These are phyloP conservation scores for Coffea eugenioides DNA, from an alignment of 257 asterid genomes.

Conservation along the genomic window DNA sequence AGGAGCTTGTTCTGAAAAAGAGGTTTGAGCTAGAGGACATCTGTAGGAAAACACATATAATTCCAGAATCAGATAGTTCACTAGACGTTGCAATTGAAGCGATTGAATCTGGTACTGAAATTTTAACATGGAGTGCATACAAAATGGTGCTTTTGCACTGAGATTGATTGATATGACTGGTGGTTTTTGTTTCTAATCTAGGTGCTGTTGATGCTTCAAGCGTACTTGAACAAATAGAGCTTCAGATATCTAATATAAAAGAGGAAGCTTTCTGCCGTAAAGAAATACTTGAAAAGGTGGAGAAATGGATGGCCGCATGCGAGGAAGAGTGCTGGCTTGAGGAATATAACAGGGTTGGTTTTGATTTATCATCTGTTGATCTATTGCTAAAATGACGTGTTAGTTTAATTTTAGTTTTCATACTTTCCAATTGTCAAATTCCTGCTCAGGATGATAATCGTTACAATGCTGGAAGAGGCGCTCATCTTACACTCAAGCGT, in stretches of 20 bases:
- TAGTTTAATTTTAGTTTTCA: constrained; percentile 16
- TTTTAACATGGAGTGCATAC: constrained; percentile 10
- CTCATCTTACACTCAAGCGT: constrained; percentile 91
- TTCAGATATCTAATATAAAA: constrained; percentile 77
- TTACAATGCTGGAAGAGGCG: constrained; percentile 94
- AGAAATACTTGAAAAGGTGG: constrained; percentile 93
- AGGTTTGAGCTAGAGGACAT: constrained; percentile 82
- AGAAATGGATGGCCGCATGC: constrained; percentile 95
- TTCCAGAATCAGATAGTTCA: constrained; percentile 62
- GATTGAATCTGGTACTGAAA: constrained; percentile 75
- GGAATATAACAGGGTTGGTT: constrained; percentile 86
- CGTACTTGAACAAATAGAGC: constrained; percentile 86
- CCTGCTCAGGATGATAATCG: constrained; percentile 82
- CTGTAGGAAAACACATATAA: constrained; percentile 75
- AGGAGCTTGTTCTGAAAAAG: constrained; percentile 93
- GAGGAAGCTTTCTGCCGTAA: constrained; percentile 91
- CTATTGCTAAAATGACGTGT: neutral
- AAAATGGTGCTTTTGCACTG: neutral
- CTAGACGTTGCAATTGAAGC: constrained; percentile 66
- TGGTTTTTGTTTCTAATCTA: constrained; percentile 26
- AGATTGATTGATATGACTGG: constrained; percentile 18
- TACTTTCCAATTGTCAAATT: neutral
- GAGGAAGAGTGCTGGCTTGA: constrained; percentile 99
- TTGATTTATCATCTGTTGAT: constrained; percentile 13
- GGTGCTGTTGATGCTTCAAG: constrained; percentile 86